Conservation (phyloP, 768 basidiomycete genomes). For the Hypholoma fasciculare region DNA sequence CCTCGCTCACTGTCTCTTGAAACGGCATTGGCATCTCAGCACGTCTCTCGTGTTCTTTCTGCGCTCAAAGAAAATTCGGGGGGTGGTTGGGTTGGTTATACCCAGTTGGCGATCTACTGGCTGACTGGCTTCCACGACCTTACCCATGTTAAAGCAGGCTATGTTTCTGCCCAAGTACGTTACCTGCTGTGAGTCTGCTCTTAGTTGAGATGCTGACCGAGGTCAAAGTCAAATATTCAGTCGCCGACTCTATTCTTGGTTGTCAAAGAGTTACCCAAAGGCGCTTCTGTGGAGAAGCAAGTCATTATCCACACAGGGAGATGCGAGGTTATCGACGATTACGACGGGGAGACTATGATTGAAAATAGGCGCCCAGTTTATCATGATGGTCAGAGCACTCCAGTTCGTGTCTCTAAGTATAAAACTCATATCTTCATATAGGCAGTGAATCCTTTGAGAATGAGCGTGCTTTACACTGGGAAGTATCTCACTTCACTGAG, state of each 20-base stretch:
- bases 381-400: slow-evolving; percentile 34
- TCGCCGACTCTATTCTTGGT: slow-evolving; percentile 56
- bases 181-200: background rate
- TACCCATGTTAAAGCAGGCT: slow-evolving; percentile 38
- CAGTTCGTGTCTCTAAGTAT: too few species aligned
- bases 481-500: slow-evolving; percentile 46
- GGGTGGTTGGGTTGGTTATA: slow-evolving; percentile 61
- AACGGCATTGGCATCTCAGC: slow-evolving; percentile 76
- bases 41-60: slow-evolving; percentile 65
- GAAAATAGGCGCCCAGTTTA: slow-evolving; percentile 37
- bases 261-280: slow-evolving; percentile 68
- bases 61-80: slow-evolving; percentile 57
- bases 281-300: slow-evolving; percentile 76
- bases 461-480: slow-evolving; percentile 38
- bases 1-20: slow-evolving; percentile 61
- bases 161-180: slow-evolving; percentile 25
- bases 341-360: slow-evolving; percentile 41
- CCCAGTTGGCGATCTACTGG: slow-evolving; percentile 75
- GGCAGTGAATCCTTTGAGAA: slow-evolving; percentile 8
- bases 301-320: slow-evolving; percentile 70
- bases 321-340: slow-evolving; percentile 44
- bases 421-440: background rate
- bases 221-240: slow-evolving; percentile 16
- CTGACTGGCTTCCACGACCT: slow-evolving; percentile 44
- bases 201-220: background rate